Percentiles rank a stretch among this genome's conserved stretches.
Evolutionary conservation across 2,329 filamentous ascomycete genomes (phyloP).

Genomic region (Colletotrichum gloeosporioides): DNA sequence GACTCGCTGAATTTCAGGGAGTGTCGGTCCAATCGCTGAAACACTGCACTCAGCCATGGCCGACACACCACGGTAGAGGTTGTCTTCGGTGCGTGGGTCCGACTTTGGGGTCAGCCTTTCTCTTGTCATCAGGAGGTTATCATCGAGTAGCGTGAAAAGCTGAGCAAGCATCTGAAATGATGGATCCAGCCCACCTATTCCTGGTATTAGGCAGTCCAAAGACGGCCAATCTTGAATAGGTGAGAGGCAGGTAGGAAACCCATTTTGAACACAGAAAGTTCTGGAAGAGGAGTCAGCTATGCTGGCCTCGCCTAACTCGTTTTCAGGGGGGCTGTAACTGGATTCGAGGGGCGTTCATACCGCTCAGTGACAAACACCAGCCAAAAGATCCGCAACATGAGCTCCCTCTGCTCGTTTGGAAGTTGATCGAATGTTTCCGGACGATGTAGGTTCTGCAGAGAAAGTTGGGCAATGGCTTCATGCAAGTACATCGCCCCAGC

Average conservation of each 20-base stretch:
- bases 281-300: background rate
- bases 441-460: background rate
- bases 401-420: background rate
- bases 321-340: background rate
- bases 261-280: background rate
- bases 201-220: background rate
- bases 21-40: constrained; percentile 20
- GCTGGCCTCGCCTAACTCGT: background rate
- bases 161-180: background rate
- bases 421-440: background rate
- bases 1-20: constrained; percentile 28
- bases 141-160: background rate
- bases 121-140: background rate
- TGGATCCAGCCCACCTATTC: background rate
- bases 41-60: background rate
- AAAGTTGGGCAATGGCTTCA: background rate
- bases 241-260: background rate
- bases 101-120: background rate
- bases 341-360: background rate
- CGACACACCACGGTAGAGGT: background rate
- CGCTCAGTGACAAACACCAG: background rate
- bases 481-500: background rate
- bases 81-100: background rate
- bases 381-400: background rate
- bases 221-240: background rate